phyloP scores from a whole-genome alignment of 148 eudicot genomes.

The Dysphania ambrosioides region DNA sequence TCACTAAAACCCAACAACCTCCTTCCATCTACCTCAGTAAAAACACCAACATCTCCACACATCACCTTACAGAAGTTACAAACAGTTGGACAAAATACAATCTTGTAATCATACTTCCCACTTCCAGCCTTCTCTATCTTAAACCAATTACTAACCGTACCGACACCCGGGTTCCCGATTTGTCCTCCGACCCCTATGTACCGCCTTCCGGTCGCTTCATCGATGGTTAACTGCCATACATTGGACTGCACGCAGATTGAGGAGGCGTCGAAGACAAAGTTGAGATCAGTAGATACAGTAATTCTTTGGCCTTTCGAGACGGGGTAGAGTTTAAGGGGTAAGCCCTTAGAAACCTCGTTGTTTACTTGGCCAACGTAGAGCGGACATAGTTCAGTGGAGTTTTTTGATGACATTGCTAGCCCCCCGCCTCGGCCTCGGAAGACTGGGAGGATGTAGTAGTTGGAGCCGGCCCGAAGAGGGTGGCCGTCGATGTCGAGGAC shows the following conservation, averaged over 20 bases:
- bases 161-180: conserved; percentile 37
- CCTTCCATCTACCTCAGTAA: conserved; percentile 26
- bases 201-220: conserved; percentile 25
- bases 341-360: conserved; percentile 29
- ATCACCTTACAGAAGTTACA: conserved; percentile 42
- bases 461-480: conserved; percentile 16
- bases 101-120: conserved; percentile 34
- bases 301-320: conserved; percentile 15
- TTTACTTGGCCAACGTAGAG: conserved; percentile 36
- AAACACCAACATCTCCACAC: conserved; percentile 45
- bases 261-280: conserved; percentile 36
- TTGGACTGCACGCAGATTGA: conserved; percentile 42
- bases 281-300: conserved; percentile 34
- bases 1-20: conserved; percentile 37
- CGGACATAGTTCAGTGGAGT: conserved; percentile 34
- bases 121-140: conserved; percentile 37
- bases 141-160: conserved; percentile 45
- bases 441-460: conserved; percentile 33
- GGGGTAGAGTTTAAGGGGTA: conserved; percentile 34
- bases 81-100: conserved; percentile 54
- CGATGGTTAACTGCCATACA: conserved; percentile 32
- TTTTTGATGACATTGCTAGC: conserved; percentile 33
- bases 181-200: conserved; percentile 40
- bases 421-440: conserved; percentile 40
- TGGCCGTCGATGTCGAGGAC: conserved; percentile 29